These are phyloP conservation scores for Biscogniauxia mediterranea DNA, from an alignment of 2,329 filamentous ascomycete species.

Conservation along the genomic window DNA sequence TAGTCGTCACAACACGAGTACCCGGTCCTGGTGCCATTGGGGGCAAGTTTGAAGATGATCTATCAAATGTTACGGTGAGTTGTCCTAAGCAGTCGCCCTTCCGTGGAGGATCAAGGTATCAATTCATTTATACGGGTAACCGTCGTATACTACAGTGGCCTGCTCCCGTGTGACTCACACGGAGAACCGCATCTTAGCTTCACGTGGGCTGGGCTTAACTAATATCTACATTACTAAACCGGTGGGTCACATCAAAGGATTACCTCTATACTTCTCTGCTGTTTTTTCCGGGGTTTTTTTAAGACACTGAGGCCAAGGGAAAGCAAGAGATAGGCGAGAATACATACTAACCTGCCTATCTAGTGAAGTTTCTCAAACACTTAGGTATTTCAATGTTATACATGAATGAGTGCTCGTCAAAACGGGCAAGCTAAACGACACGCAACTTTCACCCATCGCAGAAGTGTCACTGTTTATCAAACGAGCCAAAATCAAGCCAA, in stretches of 20 bases:
- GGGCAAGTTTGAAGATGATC: not conserved
- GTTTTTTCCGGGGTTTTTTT: no score
- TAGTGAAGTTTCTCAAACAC: no score
- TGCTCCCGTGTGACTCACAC: not conserved
- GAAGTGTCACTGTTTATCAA: no score
- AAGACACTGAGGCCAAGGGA: no score
- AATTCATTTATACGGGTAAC: not conserved
- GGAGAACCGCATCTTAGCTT: not conserved
- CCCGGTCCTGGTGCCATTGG: not conserved
- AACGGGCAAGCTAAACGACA: no score
- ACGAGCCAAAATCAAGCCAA: no score
- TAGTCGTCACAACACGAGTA: conserved; percentile 17
- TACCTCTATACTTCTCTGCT: not conserved
- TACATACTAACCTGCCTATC: no score
- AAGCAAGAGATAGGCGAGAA: no score
- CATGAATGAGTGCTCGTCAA: no score
- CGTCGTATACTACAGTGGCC: not conserved
- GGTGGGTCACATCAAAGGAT: not conserved
- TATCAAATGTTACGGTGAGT: not conserved
- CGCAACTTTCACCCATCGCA: no score
- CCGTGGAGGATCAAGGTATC: not conserved
- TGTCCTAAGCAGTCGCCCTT: not conserved
- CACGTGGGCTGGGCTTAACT: not conserved
- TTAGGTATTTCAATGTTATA: no score
- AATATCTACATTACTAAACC: not conserved